Evolutionary conservation across 2,329 filamentous ascomycete species (phyloP), one percentile per base, ranked within the genome.

Genomic region (Ceratocystis diversiconidia): DNA sequence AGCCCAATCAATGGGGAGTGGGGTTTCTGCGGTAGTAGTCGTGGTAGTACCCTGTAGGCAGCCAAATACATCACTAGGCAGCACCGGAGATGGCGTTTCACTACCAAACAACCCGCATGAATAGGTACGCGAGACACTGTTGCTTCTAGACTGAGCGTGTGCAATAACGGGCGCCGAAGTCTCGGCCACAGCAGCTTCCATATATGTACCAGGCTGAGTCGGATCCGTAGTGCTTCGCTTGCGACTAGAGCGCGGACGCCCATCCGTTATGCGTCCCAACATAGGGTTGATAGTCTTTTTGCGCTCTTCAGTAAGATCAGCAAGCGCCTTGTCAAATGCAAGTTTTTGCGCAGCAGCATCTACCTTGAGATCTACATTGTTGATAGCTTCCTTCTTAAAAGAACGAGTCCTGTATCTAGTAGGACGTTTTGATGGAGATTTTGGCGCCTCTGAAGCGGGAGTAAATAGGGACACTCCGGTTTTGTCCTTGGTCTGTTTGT

Each of bases 261-360:
- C 65, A 5, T 62, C 66, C 22, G 66, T 67, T 57, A 67, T 67
- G 22, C 66, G 63, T 19, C 63, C 61, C 5, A 67, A 30, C 66
- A 67, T 65, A 17, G 66, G 66, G 36, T 67, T 67, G 8, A 65
- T 65, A 0, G 59, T 65, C 41, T 61, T 67, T 22, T 64, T 63
- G n/a, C 67, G 65, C 28, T 68, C 67, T n/a, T 64, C 65, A 8
- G 32, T 22, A 28, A 68, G 63, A 44, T 43, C 41, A 6, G 62
- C 65, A 28, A 68, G 62, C 10, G 65, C 67, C 30, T 68, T 63
- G 32, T 68, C 65, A 52, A 68, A 68, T 22, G 67, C 67, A 2
- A 52, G 25, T 43, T 66, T 65, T n/a, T 66, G 66, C 2, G 60
- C 48, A 15, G 19, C 41, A 32, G 28, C 50, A n/a, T 66, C 60